phyloP scores from a whole-genome alignment of 129 eudicot genomes.

The Arctium minus region DNA sequence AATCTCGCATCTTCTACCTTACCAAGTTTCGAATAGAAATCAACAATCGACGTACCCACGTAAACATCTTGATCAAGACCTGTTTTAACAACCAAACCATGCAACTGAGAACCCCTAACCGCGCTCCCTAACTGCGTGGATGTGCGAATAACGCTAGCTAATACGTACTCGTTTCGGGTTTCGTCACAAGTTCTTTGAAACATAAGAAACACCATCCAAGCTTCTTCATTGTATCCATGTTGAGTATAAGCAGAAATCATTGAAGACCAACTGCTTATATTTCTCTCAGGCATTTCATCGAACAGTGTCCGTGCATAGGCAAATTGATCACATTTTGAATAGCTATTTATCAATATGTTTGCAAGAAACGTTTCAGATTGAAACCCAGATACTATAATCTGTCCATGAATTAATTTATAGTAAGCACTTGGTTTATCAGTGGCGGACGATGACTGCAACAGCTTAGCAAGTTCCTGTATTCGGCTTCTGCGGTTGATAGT shows the following conservation, averaged over 20 bases:
- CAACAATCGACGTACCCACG: constrained; percentile 61
- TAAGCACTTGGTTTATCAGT: constrained; percentile 16
- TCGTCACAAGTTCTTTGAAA: constrained; percentile 37
- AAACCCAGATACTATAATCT: constrained; percentile 42
- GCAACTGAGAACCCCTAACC: constrained; percentile 40
- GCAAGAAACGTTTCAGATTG: constrained; percentile 40
- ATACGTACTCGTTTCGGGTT: constrained; percentile 53
- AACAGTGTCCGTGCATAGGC: constrained; percentile 45
- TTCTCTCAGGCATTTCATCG: constrained; percentile 59
- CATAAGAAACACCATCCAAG: constrained; percentile 40
- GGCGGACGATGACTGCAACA: neutral
- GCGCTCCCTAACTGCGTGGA: constrained; percentile 33
- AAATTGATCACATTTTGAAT: constrained; percentile 31
- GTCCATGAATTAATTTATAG: constrained; percentile 45
- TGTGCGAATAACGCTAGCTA: constrained; percentile 53
- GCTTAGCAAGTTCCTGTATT: constrained; percentile 23
- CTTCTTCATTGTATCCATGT: constrained; percentile 46
- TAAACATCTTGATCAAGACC: constrained; percentile 53
- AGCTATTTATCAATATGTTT: constrained; percentile 47
- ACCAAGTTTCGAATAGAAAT: constrained; percentile 51
- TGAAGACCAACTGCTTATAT: constrained; percentile 54
- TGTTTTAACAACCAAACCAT: constrained; percentile 44
- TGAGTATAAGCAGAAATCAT: constrained; percentile 49
- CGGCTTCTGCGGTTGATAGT: constrained; percentile 4
- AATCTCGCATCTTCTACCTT: constrained; percentile 42